Percentiles rank a stretch among this genome's conserved stretches.
These are phyloP conservation scores for Veloporphyrellus conicus DNA, from an alignment of 1,284 basidiomycete genomes.

Conservation along the genomic window DNA sequence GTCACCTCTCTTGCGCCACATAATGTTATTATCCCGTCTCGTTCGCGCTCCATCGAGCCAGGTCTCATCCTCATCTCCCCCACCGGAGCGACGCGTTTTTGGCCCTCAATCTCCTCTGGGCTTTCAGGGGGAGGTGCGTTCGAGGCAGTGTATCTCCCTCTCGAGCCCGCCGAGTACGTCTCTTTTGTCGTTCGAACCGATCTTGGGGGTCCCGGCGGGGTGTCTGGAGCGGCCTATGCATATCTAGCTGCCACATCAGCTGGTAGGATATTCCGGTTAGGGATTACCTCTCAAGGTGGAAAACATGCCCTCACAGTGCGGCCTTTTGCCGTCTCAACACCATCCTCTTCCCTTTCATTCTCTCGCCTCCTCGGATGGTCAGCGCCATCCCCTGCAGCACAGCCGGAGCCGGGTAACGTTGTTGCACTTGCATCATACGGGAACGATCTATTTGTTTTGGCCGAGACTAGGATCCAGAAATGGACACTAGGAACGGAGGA, in stretches of 20 bases:
- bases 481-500: constrained; percentile 66
- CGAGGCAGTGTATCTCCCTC: constrained; percentile 46
- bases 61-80: constrained; percentile 69
- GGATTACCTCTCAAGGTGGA: constrained; percentile 61
- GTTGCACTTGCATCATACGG: constrained; percentile 48
- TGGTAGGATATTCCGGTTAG: constrained; percentile 62
- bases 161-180: constrained; percentile 43
- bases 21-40: constrained; percentile 64
- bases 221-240: constrained; percentile 9
- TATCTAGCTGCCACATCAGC: constrained; percentile 65
- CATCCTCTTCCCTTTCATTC: constrained; percentile 46
- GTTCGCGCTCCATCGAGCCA: constrained; percentile 59
- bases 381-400: constrained; percentile 24
- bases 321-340: constrained; percentile 54
- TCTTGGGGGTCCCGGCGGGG: constrained; percentile 39
- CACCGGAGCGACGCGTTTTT: constrained; percentile 65
- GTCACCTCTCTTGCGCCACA: constrained; percentile 49
- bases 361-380: constrained; percentile 58
- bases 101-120: constrained; percentile 77
- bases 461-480: constrained; percentile 61
- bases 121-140: constrained; percentile 76
- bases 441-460: constrained; percentile 57
- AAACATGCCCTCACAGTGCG: constrained; percentile 57
- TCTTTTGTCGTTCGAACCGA: constrained; percentile 63
- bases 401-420: constrained; percentile 50